phyloP scores from a whole-genome alignment of 2,329 filamentous ascomycete genomes.

The Chaetoscypha palmicola region DNA sequence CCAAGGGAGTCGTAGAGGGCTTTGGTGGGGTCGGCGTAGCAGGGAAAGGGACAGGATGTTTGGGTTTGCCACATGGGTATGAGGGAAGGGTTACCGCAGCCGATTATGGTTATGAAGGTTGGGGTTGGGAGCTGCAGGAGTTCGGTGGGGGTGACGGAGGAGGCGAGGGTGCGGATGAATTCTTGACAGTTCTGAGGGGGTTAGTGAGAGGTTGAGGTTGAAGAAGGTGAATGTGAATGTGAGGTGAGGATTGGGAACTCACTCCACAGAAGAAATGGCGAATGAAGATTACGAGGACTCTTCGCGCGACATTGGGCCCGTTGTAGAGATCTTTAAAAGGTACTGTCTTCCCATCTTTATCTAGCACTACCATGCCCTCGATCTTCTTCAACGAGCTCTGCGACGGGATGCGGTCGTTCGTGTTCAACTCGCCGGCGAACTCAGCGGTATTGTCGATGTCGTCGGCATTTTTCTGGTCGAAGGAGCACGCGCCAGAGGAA shows the following conservation, averaged over 20 bases:
- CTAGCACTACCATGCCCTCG: conserved; percentile 32
- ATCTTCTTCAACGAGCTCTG: conserved; percentile 43
- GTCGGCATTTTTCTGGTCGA: conserved; percentile 1
- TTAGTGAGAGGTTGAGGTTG: not conserved
- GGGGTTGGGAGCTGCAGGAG: conserved; percentile 29
- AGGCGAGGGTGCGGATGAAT: conserved; percentile 28
- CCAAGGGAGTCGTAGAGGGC: conserved; percentile 47
- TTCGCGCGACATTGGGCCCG: conserved; percentile 28
- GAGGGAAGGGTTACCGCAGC: conserved; percentile 47
- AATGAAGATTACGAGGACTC: conserved; percentile 33
- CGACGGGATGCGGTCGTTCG: conserved; percentile 48
- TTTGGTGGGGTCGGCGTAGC: conserved; percentile 50
- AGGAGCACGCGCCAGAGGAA: too few relatives aligned
- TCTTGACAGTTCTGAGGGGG: conserved; percentile 31
- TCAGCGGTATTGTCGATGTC: conserved; percentile 35
- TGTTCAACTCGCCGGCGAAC: conserved; percentile 49
- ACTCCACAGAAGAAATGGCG: conserved; percentile 35
- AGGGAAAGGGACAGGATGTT: conserved; percentile 45
- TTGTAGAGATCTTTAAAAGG: conserved; percentile 31
- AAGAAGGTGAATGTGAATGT: not conserved
- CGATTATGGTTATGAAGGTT: conserved; percentile 43
- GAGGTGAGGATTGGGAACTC: conserved; percentile 11
- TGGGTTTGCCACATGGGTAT: conserved; percentile 44
- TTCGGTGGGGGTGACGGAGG: conserved; percentile 25
- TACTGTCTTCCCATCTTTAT: conserved; percentile 27